Percentiles rank a stretch among this genome's conserved stretches.
Evolutionary conservation across 257 asterid genomes (phyloP).

Genomic region (Craterostigma plantagineum): DNA sequence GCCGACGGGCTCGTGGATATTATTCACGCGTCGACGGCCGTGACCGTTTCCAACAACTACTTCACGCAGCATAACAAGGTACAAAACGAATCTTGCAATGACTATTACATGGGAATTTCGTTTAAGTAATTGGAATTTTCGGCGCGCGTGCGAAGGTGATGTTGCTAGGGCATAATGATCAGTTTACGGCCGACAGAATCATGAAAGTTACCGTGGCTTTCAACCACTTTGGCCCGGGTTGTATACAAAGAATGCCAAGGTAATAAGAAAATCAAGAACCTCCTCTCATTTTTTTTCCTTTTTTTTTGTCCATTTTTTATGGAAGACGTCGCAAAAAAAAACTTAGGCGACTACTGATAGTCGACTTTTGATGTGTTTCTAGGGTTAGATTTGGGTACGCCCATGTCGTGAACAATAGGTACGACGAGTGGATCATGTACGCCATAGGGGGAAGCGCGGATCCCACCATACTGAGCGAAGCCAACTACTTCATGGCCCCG

Average conservation of each 20-base stretch:
- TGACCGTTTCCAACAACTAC: conserved; percentile 74
- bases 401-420: conserved; percentile 75
- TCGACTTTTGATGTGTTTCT: not conserved
- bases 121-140: not conserved
- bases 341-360: no score
- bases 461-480: conserved; percentile 87
- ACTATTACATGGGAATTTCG: not conserved
- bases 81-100: conserved; percentile 4
- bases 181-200: conserved; percentile 32
- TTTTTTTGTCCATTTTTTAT: no score
- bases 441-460: conserved; percentile 90
- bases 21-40: conserved; percentile 62
- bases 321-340: no score
- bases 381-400: conserved; percentile 69
- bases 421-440: conserved; percentile 67
- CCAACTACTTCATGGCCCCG: conserved; percentile 68
- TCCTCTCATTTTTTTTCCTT: no score
- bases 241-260: conserved; percentile 75
- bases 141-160: conserved; percentile 19
- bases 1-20: conserved; percentile 72
- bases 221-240: conserved; percentile 81
- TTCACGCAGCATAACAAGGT: conserved; percentile 81
- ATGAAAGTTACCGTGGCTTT: conserved; percentile 73
- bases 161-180: conserved; percentile 62
- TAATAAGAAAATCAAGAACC: not conserved